Percentiles rank a stretch among this genome's conserved stretches.
These are phyloP conservation scores for Saitozyma sp. DNA, from an alignment of 768 basidiomycete species.

Conservation along the genomic window DNA sequence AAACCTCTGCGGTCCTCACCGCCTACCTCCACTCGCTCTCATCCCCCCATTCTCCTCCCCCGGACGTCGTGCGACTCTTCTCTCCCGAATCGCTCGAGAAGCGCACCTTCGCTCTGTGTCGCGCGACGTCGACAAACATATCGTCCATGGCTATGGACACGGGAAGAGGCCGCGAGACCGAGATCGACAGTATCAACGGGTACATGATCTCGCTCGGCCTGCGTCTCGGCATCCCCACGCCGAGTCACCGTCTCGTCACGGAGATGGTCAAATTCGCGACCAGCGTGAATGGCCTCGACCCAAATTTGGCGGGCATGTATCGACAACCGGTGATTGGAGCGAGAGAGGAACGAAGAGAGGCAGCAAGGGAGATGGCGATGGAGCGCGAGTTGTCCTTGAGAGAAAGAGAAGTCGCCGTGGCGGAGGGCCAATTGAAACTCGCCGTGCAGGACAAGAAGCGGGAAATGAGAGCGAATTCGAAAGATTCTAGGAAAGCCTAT, in stretches of 20 bases:
- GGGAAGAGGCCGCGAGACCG: constrained; percentile 62
- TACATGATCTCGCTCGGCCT: constrained; percentile 69
- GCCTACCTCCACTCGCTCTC: constrained; percentile 43
- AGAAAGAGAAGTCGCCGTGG: neutral
- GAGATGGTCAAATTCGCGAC: constrained; percentile 48
- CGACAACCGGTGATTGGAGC: neutral
- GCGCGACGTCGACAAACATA: constrained; percentile 64
- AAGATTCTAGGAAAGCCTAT: constrained; percentile 1
- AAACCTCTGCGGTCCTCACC: constrained; percentile 66
- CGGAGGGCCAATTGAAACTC: neutral
- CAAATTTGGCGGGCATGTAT: too few species aligned
- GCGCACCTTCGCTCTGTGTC: constrained; percentile 61
- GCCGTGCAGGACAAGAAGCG: neutral
- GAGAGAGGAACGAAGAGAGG: neutral
- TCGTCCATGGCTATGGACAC: constrained; percentile 82
- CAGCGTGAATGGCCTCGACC: too few species aligned
- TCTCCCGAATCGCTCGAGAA: constrained; percentile 57
- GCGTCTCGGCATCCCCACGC: constrained; percentile 62
- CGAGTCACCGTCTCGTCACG: constrained; percentile 51
- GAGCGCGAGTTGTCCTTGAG: neutral
- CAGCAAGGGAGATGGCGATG: too few species aligned
- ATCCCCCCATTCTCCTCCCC: constrained; percentile 35
- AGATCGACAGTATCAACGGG: constrained; percentile 80
- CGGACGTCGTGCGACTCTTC: constrained; percentile 30
- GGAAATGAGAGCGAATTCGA: neutral